These are phyloP conservation scores for Tephrocybe sp. DNA, from an alignment of 768 basidiomycete species.

Conservation along the genomic window DNA sequence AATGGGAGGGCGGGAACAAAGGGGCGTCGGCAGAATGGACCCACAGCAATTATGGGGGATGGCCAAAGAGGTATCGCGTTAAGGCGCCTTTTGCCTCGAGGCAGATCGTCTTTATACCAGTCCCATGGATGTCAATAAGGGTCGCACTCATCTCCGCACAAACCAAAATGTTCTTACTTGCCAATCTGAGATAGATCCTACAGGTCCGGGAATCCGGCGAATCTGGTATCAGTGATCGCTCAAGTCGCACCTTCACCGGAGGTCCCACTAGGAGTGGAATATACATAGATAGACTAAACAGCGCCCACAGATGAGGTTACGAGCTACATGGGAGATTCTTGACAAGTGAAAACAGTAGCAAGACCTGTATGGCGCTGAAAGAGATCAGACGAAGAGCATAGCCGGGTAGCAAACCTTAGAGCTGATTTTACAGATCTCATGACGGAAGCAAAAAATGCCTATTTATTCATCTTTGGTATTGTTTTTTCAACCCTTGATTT, in stretches of 20 bases:
- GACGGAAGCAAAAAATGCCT: conserved; percentile 17
- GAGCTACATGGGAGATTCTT: not conserved
- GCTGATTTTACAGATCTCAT: conserved; percentile 8
- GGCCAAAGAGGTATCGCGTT: conserved; percentile 22
- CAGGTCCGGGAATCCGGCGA: conserved; percentile 16
- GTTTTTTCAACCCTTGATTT: conserved; percentile 15
- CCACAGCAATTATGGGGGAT: conserved; percentile 16
- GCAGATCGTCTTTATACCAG: conserved; percentile 20
- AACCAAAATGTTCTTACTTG: conserved; percentile 15
- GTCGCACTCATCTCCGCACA: conserved; percentile 17
- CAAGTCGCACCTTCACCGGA: conserved; percentile 19
- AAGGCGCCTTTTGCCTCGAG: conserved; percentile 21
- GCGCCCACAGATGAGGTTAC: not conserved
- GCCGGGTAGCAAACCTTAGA: conserved; percentile 10
- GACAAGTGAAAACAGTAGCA: not conserved
- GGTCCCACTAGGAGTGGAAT: too few relatives aligned
- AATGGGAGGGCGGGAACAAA: conserved; percentile 4
- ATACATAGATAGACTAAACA: not conserved
- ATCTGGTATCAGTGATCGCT: conserved; percentile 15
- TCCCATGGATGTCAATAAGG: conserved; percentile 19
- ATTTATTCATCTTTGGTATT: not conserved
- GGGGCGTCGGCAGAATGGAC: conserved; percentile 14
- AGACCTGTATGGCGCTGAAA: not conserved
- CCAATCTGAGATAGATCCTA: conserved; percentile 20
- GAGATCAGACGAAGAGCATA: not conserved